Conservation (phyloP, 2,329 filamentous ascomycete species). For the Trichoderma sp. region DNA sequence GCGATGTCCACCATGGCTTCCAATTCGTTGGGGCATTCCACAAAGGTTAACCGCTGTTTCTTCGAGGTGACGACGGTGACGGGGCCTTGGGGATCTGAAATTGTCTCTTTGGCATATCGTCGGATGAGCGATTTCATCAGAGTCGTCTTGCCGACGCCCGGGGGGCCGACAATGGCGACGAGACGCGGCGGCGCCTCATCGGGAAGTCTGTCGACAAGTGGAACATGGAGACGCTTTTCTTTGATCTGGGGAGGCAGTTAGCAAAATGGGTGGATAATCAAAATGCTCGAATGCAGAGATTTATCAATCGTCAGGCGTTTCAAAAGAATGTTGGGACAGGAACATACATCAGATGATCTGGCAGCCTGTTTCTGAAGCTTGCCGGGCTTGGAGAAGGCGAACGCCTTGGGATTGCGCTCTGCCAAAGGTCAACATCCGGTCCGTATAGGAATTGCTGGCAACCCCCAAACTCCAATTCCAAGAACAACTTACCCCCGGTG, state of each 20-base stretch:
- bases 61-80: slow-evolving; percentile 97
- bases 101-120: slow-evolving; percentile 91
- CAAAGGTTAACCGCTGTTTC: slow-evolving; percentile 87
- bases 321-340: slow-evolving; percentile 20
- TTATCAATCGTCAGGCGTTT: background rate
- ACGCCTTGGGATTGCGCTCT: slow-evolving; percentile 86
- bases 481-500: slow-evolving; percentile 51
- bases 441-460: background rate
- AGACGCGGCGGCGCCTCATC: slow-evolving; percentile 93
- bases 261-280: background rate
- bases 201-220: slow-evolving; percentile 90
- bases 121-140: slow-evolving; percentile 91
- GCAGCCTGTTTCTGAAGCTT: slow-evolving; percentile 73
- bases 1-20: slow-evolving; percentile 96
- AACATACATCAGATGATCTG: slow-evolving; percentile 65
- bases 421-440: background rate
- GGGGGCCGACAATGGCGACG: slow-evolving; percentile 90
- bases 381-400: slow-evolving; percentile 79
- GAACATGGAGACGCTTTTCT: slow-evolving; percentile 95
- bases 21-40: slow-evolving; percentile 96
- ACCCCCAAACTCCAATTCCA: background rate
- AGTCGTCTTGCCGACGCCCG: slow-evolving; percentile 93
- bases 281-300: background rate
- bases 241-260: slow-evolving; percentile 61
- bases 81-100: slow-evolving; percentile 84